Evolutionary conservation across 345 rosid species (phyloP).

Genomic region (Boechera retrofracta): DNA sequence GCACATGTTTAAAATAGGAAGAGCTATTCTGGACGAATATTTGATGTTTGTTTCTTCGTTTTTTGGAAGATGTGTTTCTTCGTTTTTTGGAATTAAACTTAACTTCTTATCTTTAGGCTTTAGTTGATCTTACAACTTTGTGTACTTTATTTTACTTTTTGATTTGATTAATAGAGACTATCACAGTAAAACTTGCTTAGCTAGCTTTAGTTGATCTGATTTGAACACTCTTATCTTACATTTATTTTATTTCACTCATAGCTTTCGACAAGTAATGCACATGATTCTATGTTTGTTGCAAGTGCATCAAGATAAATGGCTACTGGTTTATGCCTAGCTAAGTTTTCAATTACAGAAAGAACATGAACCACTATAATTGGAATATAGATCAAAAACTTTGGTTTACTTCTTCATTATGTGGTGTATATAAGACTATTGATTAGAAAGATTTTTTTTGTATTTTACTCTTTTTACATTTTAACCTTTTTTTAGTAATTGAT

Average conservation of each 20-base stretch:
- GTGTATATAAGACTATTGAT: neutral
- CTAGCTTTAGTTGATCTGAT: neutral
- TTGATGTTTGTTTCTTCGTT: slow-evolving; percentile 4
- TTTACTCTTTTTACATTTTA: neutral
- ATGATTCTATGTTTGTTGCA: slow-evolving; percentile 10
- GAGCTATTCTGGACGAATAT: slow-evolving; percentile 4
- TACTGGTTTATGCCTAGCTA: slow-evolving; percentile 10
- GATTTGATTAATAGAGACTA: neutral
- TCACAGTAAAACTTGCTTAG: neutral
- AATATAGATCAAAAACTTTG: neutral
- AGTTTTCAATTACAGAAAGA: neutral
- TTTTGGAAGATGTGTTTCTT: neutral
- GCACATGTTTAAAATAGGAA: neutral
- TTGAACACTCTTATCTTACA: neutral
- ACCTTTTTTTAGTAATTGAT: neutral
- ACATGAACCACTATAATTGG: neutral
- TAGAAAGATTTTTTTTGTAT: too few species aligned
- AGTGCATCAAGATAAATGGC: neutral
- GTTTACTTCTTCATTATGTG: neutral
- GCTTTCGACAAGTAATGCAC: neutral
- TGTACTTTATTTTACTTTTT: neutral
- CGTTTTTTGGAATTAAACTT: neutral
- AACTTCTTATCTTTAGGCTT: neutral
- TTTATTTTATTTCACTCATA: neutral
- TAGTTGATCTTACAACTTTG: neutral